Percentiles rank a stretch among this genome's conserved stretches.
These are phyloP conservation scores for Podosphaera xanthii DNA, from an alignment of 2,329 filamentous ascomycete genomes.

Conservation along the genomic window DNA sequence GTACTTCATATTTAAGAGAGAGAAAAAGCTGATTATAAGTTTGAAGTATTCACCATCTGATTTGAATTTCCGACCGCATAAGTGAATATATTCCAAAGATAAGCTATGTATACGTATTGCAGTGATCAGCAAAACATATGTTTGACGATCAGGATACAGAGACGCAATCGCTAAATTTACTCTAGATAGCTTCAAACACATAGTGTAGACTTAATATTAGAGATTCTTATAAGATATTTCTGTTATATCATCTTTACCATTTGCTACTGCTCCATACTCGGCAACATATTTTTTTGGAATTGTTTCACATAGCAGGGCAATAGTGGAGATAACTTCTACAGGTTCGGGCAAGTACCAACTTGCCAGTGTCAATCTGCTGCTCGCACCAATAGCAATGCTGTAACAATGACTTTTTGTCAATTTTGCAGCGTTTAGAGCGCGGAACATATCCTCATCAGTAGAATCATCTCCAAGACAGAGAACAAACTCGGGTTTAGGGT, in stretches of 20 bases:
- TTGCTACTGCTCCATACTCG: conserved; percentile 5
- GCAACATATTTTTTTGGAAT: conserved; percentile 8
- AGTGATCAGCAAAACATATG: too few species aligned
- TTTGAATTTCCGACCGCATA: too few species aligned
- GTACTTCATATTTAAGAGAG: too few species aligned
- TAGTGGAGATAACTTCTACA: conserved; percentile 56
- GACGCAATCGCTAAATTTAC: neutral
- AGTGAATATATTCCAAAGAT: too few species aligned
- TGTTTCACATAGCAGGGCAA: conserved; percentile 24
- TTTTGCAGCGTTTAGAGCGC: conserved; percentile 43
- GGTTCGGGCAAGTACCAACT: conserved; percentile 80
- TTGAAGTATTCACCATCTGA: too few species aligned
- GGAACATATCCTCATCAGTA: conserved; percentile 95
- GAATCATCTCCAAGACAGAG: conserved; percentile 88
- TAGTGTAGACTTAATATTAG: neutral
- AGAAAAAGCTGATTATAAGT: too few species aligned
- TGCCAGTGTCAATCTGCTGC: conserved; percentile 76
- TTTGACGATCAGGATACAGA: neutral
- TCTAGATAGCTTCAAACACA: neutral
- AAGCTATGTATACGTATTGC: too few species aligned
- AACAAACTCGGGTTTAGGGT: conserved; percentile 54
- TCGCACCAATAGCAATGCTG: conserved; percentile 76
- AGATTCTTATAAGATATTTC: neutral
- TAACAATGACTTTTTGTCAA: conserved; percentile 48
- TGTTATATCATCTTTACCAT: neutral